Evolutionary conservation across 768 basidiomycete genomes (phyloP).

Genomic region (Trametes sanguinea): DNA sequence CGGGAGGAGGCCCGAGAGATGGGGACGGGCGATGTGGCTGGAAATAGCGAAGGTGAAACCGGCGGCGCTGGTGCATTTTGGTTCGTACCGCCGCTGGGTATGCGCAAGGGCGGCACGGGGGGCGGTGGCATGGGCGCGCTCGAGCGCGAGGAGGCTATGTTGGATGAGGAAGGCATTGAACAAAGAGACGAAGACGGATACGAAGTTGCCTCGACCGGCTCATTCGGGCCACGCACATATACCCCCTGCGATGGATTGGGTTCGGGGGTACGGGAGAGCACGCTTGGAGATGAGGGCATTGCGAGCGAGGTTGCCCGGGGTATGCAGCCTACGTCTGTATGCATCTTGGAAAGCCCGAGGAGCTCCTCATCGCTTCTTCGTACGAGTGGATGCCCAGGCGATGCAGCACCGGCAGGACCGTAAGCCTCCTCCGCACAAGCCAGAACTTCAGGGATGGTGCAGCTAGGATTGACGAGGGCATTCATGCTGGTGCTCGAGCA

Average conservation of each 20-base stretch:
- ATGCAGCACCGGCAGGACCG: neutral
- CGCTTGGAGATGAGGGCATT: neutral
- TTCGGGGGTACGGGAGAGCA: neutral
- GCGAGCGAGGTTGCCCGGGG: neutral
- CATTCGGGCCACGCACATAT: neutral
- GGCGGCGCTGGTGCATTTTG: neutral
- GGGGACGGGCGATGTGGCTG: neutral
- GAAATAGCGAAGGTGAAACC: neutral
- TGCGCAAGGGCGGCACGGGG: neutral
- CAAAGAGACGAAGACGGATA: neutral
- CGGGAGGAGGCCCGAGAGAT: neutral
- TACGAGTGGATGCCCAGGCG: neutral
- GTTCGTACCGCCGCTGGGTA: conserved; percentile 3
- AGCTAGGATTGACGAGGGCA: conserved; percentile 2
- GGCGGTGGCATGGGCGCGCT: neutral
- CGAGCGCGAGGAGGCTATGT: neutral
- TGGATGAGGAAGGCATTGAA: conserved; percentile 4
- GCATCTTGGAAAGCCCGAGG: neutral
- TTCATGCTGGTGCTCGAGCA: conserved; percentile 11
- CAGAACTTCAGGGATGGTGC: neutral
- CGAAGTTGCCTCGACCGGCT: neutral
- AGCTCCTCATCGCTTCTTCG: neutral
- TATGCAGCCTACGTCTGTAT: neutral
- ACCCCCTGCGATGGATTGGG: neutral
- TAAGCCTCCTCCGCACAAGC: too few relatives aligned